A percentile compares a stretch with the other conserved stretches of the same genome.
These are phyloP conservation scores for Nicotiana tomentosiformis DNA, from an alignment of 257 asterid species.

Conservation along the genomic window DNA sequence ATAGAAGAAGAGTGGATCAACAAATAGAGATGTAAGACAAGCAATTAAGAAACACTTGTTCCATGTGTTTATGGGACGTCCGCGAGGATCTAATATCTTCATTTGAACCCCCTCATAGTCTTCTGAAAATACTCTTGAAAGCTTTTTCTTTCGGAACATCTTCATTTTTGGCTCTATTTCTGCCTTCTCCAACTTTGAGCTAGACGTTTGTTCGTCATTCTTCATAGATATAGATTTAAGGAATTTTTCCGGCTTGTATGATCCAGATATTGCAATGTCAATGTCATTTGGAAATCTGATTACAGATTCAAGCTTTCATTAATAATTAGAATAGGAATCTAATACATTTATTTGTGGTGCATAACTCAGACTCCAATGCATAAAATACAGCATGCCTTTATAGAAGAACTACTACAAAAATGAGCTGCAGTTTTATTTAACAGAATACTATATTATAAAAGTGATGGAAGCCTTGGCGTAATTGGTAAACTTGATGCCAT, in stretches of 20 bases:
- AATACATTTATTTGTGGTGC: background rate
- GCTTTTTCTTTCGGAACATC: constrained; percentile 35
- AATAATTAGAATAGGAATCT: background rate
- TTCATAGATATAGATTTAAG: background rate
- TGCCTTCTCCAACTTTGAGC: background rate
- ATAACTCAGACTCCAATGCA: background rate
- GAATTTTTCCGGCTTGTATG: background rate
- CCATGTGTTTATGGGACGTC: constrained; percentile 42
- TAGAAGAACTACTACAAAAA: background rate
- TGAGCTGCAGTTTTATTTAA: background rate
- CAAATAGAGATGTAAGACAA: constrained; percentile 49
- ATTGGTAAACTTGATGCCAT: too few relatives aligned
- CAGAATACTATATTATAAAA: background rate
- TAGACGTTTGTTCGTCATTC: background rate
- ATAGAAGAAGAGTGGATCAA: constrained; percentile 63
- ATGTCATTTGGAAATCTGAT: constrained; percentile 37
- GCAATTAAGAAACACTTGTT: constrained; percentile 45
- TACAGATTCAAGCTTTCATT: background rate
- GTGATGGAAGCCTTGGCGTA: background rate
- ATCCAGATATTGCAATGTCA: constrained; percentile 21
- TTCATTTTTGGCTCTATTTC: constrained; percentile 10
- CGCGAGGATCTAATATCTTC: constrained; percentile 63
- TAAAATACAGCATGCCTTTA: background rate
- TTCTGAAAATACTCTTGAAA: constrained; percentile 56
- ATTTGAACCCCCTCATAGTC: constrained; percentile 42